Percentiles rank a stretch among this genome's conserved stretches.
phyloP scores from a whole-genome alignment of 257 asterid species.

The Striga asiatica region DNA sequence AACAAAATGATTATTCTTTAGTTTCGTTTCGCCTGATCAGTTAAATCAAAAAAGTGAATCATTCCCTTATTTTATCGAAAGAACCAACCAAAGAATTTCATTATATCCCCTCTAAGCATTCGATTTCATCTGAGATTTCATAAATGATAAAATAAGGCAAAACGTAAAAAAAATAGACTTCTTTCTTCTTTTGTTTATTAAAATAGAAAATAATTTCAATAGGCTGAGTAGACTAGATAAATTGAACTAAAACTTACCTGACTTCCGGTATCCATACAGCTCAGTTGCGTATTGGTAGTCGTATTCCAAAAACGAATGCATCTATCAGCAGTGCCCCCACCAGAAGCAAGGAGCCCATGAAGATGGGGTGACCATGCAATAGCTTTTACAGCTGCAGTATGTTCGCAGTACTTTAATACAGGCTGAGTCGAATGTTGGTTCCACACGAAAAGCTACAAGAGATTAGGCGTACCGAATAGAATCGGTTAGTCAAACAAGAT shows the following conservation, averaged over 20 bases:
- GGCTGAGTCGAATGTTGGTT: conserved; percentile 87
- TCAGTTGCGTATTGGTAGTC: conserved; percentile 64
- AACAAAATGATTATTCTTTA: too few species aligned
- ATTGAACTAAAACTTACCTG: conserved; percentile 41
- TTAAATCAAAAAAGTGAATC: too few species aligned
- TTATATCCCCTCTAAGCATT: too few species aligned
- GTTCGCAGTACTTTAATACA: conserved; percentile 75
- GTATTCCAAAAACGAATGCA: conserved; percentile 98
- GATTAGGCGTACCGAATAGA: background rate
- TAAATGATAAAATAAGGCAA: too few species aligned
- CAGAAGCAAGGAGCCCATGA: conserved; percentile 97
- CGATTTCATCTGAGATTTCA: too few species aligned
- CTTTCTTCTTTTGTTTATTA: too few species aligned
- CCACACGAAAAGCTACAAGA: conserved; percentile 78
- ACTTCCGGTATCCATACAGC: conserved; percentile 96
- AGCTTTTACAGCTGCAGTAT: conserved; percentile 98
- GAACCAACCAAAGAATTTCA: background rate
- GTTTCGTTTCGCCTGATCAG: too few species aligned
- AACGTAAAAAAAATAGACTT: too few species aligned
- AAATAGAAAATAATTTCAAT: background rate
- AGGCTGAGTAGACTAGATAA: background rate
- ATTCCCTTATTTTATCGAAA: too few species aligned
- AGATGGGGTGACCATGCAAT: conserved; percentile 99
- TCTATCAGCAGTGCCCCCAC: conserved; percentile 97
- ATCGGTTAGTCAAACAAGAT: background rate